Conservation (phyloP, 768 basidiomycete species). For the Lentinula boryana region DNA sequence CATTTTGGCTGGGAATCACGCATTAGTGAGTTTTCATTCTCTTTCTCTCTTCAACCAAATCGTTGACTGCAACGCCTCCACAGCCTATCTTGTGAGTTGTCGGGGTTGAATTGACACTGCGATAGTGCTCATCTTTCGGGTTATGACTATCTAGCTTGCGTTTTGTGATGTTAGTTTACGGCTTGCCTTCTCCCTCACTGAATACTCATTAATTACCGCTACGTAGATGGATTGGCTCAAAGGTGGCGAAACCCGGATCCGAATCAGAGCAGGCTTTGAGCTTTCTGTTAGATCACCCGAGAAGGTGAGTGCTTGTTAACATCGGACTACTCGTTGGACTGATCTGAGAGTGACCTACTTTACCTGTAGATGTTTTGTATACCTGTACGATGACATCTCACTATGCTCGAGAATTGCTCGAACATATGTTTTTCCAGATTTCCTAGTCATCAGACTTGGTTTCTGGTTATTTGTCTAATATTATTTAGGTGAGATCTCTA, state of each 20-base stretch:
- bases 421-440: constrained; percentile 30
- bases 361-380: constrained; percentile 50
- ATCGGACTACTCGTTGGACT: neutral
- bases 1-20: constrained; percentile 76
- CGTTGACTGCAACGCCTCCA: neutral
- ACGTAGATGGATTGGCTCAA: constrained; percentile 56
- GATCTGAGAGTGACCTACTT: neutral
- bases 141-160: constrained; percentile 38
- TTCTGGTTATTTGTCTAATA: constrained; percentile 50
- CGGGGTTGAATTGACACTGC: neutral
- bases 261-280: constrained; percentile 48
- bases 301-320: constrained; percentile 36
- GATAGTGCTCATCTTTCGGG: neutral
- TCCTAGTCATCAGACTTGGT: constrained; percentile 74
- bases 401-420: neutral
- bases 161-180: constrained; percentile 46
- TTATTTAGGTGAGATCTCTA: constrained; percentile 41
- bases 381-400: constrained; percentile 31
- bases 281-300: constrained; percentile 75
- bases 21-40: constrained; percentile 41
- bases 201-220: neutral
- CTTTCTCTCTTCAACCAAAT: neutral
- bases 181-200: neutral
- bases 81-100: constrained; percentile 58
- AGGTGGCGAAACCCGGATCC: constrained; percentile 36